Conservation (phyloP, 306 rosid genomes). For the cucumber (Cucumis sativus) region DNA sequence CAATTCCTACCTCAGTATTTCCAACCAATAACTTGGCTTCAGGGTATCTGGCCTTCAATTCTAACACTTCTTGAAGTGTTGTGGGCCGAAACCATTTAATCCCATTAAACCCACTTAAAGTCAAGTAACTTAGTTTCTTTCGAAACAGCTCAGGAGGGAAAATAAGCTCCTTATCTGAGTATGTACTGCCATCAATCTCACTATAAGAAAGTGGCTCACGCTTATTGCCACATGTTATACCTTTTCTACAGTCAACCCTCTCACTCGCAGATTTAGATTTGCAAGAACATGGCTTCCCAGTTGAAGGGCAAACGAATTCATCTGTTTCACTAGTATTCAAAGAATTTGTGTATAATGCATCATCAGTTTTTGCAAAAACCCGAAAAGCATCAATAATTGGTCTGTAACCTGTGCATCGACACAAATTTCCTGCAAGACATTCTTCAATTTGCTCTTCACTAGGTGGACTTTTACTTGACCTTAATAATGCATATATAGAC, state of each 20-base stretch:
- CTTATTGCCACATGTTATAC: conserved; percentile 20
- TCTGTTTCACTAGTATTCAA: conserved; percentile 32
- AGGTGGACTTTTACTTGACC: conserved; percentile 74
- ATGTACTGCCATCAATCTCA: conserved; percentile 74
- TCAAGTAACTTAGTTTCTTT: conserved; percentile 38
- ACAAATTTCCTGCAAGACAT: conserved; percentile 87
- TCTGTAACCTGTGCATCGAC: conserved; percentile 96
- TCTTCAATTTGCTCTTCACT: conserved; percentile 78
- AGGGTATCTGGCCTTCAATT: conserved; percentile 56
- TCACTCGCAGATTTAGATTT: conserved; percentile 28
- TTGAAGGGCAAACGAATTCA: conserved; percentile 69
- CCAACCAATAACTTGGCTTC: conserved; percentile 82
- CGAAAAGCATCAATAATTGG: conserved; percentile 89
- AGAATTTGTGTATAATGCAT: conserved; percentile 49
- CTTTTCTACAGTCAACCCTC: conserved; percentile 14
- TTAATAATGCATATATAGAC: conserved; percentile 78
- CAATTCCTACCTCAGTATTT: conserved; percentile 92
- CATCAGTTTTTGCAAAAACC: conserved; percentile 68
- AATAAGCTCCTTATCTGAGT: conserved; percentile 74
- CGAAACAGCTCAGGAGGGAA: conserved; percentile 76
- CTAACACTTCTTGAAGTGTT: conserved; percentile 51
- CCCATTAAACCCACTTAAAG: conserved; percentile 66
- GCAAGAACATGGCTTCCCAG: conserved; percentile 85
- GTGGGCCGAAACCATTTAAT: conserved; percentile 77
- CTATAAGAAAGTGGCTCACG: conserved; percentile 39